phyloP scores from a whole-genome alignment of 2,329 filamentous ascomycete species.

The Aspergillus fijiensis region DNA sequence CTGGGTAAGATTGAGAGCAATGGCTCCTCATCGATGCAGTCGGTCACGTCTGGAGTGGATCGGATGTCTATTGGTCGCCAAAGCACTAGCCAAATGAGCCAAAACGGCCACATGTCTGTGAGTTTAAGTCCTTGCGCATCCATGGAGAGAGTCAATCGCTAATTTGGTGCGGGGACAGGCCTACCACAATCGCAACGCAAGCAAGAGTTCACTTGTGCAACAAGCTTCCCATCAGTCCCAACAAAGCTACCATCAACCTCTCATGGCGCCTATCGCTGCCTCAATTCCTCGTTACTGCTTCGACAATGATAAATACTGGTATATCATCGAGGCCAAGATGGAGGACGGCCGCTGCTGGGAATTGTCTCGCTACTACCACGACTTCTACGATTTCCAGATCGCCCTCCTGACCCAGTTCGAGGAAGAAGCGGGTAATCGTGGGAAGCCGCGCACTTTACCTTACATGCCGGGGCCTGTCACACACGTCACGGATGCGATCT shows the following conservation, averaged over 20 bases:
- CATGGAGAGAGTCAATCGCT: not conserved
- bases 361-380: conserved; percentile 90
- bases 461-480: conserved; percentile 99
- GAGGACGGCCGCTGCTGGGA: conserved; percentile 93
- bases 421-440: conserved; percentile 84
- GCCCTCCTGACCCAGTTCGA: conserved; percentile 89
- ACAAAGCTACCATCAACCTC: conserved; percentile 49
- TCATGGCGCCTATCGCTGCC: conserved; percentile 76
- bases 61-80: conserved; percentile 72
- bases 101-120: conserved; percentile 53
- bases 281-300: conserved; percentile 92
- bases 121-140: conserved; percentile 28
- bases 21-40: conserved; percentile 43
- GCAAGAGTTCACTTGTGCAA: conserved; percentile 35
- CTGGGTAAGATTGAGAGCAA: conserved; percentile 76
- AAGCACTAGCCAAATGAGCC: conserved; percentile 49
- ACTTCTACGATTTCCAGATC: conserved; percentile 99
- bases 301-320: conserved; percentile 98
- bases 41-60: conserved; percentile 70
- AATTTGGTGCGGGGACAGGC: conserved; percentile 19
- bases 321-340: conserved; percentile 87
- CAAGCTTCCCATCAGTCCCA: conserved; percentile 44
- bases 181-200: conserved; percentile 42
- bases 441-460: conserved; percentile 76
- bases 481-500: conserved; percentile 97